Base-by-base conservation (phyloP, 2,329 filamentous ascomycete genomes). In the Pseudogymnoascus sp. region DNA sequence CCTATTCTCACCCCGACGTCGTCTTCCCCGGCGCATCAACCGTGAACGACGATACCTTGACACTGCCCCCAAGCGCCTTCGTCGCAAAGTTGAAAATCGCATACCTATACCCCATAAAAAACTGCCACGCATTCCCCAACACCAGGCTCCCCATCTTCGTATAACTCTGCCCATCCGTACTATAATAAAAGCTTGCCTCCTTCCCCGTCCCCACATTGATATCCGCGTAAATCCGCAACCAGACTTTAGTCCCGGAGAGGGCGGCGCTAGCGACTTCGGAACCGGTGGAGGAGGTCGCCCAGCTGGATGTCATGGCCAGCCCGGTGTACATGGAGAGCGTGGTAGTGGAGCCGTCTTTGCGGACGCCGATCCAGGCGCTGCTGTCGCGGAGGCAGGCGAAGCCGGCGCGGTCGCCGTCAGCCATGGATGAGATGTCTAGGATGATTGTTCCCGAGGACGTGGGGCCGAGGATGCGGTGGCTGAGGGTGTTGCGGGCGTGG, bases 311-410 rank as follows among this genome's bases (percentile, higher is more conserved):
- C 28, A 75, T 67, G 1, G 68, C 70, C 11, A 73, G 64, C 4
- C 67, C 70, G 65, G 0, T 73, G 67, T 12, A 71, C 64, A 3
- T 66, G 64, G 6, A 77, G 62, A 7, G 64, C 68, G 11, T 68
- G 66, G 0, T 63, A 64, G 35, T 65, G 62, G 11, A 14, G 1
- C 70, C 72, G n/a, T 72, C 70, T 47, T 76, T 75, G 62, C 75
- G 67, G 8, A 85, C 69, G 1, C 79, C 81, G 30, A 85, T 79
- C 67, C 78, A 84, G 0, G 79, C 79, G 0, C 75, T 76, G 11
- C 74, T 71, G 64, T 85, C 79, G 1, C 82, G 77, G 70, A 85
- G 81, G 4, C 79, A 71, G 0, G 79, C 77, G 0, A 82, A 72
- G 1, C 82, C 82, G 0, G 77, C 74, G 11, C 76, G 73, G 62